Base-by-base conservation (phyloP, 2,329 filamentous ascomycete genomes). In the Botryosphaeria dothidea region DNA sequence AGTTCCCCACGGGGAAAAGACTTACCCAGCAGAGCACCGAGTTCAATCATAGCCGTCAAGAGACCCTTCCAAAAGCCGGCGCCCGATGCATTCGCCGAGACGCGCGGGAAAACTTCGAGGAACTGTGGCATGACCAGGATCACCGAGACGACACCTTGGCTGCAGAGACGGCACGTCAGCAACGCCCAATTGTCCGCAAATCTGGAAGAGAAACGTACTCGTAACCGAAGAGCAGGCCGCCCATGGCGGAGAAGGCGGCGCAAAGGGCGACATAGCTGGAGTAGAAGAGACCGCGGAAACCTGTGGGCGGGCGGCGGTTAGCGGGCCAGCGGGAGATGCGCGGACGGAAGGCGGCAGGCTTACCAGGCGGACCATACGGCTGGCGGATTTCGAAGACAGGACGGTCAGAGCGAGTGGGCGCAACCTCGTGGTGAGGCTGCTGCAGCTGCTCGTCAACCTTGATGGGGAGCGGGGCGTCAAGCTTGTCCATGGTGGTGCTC, bases 41-140 rank as follows among this genome's bases (percentile, higher is more conserved):
- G 68, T 66, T 85, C 82, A 57, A 86, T 81, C 82, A 85, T 85
- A 3, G 83, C 83, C 8, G 83, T 85, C 75, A 85, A 73, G 5
- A 80, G 67, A 17, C 79, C 79, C 66, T 80, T 80, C 73, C 75
- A 78, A 68, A 80, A 80, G 4, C 80, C 80, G 2, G 79, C 76
- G 2, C 81, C 81, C 7, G 77, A 70, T 9, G 78, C 75, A 6
- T 72, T 72, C 19, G 77, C 74, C 0, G 78, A 76, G 3, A 84
- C 78, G 15, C 77, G 75, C 11, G 80, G 75, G 62, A 84, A 84
- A 0, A 75, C 74, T 0, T 75, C 73, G 3, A 83, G 72, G 66
- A 85, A 85, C 63, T 83, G 82, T 17, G 82, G 78, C 82, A 85
- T 85, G 41, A 84, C 81, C 7, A 85, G 72, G 19, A 82, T 83